Evolutionary conservation across 768 basidiomycete genomes (phyloP).

Genomic region (Mycena olivaceomarginata): DNA sequence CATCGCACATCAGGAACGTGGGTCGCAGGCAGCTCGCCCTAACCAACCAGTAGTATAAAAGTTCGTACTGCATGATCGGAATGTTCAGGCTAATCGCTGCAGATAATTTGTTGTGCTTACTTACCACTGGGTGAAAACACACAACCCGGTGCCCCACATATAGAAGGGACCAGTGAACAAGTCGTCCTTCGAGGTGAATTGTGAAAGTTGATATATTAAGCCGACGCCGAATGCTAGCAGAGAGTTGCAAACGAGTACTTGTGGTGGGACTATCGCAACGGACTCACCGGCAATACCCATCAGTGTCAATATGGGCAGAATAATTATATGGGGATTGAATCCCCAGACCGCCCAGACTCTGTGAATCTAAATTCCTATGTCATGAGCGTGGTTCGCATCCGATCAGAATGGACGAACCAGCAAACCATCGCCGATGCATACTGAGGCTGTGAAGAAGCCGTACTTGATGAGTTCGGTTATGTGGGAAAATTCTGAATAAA

Average conservation of each 20-base stretch:
- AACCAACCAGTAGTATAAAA: constrained; percentile 1
- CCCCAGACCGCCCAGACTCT: constrained; percentile 1
- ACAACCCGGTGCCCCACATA: not conserved
- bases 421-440: not conserved
- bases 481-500: constrained; percentile 1
- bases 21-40: not conserved
- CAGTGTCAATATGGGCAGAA: not conserved
- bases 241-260: not conserved
- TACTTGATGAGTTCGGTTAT: constrained; percentile 2
- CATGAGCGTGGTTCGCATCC: not conserved
- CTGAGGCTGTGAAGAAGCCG: not conserved
- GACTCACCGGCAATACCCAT: not conserved
- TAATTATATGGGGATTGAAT: not conserved
- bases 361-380: constrained; percentile 11
- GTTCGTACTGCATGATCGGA: not conserved
- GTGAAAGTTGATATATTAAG: constrained; percentile 6
- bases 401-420: not conserved
- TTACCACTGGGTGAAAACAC: not conserved
- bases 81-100: not conserved
- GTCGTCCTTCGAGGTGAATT: not conserved
- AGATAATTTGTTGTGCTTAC: not conserved
- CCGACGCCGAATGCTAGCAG: constrained; percentile 2
- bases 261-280: not conserved
- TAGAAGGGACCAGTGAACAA: not conserved
- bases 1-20: not conserved